Percentiles rank a stretch among this genome's conserved stretches.
phyloP scores from a whole-genome alignment of 352 stramenopile species.

The Pythium coloratum region DNA sequence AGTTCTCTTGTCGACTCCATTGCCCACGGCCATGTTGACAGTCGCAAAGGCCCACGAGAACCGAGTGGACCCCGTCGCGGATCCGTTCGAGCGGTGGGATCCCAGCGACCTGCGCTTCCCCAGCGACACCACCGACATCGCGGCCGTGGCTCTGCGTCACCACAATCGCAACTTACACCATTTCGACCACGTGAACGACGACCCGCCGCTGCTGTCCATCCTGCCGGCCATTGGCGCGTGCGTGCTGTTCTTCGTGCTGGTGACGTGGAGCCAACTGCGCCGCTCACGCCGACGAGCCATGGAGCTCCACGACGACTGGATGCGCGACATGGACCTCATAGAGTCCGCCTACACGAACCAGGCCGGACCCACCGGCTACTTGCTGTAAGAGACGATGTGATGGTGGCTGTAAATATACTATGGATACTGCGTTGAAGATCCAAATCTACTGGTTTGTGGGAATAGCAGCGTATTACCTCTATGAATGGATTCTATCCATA shows the following conservation, averaged over 20 bases:
- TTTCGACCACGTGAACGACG: not conserved
- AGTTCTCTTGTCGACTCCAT: not conserved
- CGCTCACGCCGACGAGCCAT: slow-evolving; percentile 2
- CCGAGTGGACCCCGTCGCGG: not conserved
- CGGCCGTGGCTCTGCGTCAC: not conserved
- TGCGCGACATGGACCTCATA: slow-evolving; percentile 2
- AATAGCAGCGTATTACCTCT: too few relatives aligned
- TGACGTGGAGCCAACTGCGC: slow-evolving; percentile 4
- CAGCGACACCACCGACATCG: not conserved
- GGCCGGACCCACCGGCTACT: not conserved
- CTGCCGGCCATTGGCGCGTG: not conserved
- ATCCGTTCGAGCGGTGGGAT: not conserved
- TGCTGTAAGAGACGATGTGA: not conserved
- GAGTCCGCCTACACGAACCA: slow-evolving; percentile 1
- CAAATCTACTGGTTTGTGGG: not conserved
- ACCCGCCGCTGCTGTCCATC: not conserved
- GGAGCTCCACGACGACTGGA: slow-evolving; percentile 2
- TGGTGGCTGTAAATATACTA: not conserved
- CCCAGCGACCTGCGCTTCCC: not conserved
- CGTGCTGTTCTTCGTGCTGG: slow-evolving; percentile 7
- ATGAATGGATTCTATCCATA: not conserved
- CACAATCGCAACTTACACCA: not conserved
- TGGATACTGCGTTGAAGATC: not conserved
- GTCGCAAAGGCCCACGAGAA: not conserved
- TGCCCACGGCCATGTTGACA: not conserved